Evolutionary conservation across 345 rosid species (phyloP), one percentile per base, ranked within the genome.

Genomic region (Mallotus nudiflorus): DNA sequence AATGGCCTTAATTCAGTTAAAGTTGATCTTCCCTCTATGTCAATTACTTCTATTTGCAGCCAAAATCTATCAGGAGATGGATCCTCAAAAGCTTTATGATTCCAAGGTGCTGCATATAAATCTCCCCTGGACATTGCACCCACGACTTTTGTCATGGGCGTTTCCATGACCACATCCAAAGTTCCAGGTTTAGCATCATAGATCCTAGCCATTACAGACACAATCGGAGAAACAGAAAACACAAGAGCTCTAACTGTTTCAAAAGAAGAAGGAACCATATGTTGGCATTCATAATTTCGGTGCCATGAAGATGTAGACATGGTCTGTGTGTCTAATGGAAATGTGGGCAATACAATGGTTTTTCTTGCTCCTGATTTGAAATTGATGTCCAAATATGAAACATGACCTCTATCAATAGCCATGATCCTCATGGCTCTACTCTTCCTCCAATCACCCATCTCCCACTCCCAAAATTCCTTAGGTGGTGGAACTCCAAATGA

Each of bases 361-460:
- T 78, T 88, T 60, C 68, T 85, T 51, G 78, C 66, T 72, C 88
- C 90, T 57, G 85, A 79, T 65, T 82, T 83, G 54, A 90, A 89
- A 71, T 89, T 83, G 29, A 90, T 67, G 79, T 90, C 99, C 56
- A 84, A 31, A 70, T 84, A 95, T 48, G 99, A 95, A 66, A 90
- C 91, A 68, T 90, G 96, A 69, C 93, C 97, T 72, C 85, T 77
- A 82, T 95, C 99, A 78, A 92, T 77, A 76, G 94, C 97, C 83
- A 89, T 40, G 73, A 95, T 85, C 58, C 97, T 82, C 90, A 95
- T 78, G 62, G 88, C 88, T 73, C 92, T 85, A 78, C 85, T 88
- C 68, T 85, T 86, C 77, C 96, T 88, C 99, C 99, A 95, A 77
- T 95, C 99, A 81, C 93, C 97, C 96, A 90, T 90, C 84, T 92